Conservation (phyloP, 2,329 filamentous ascomycete species). For the Fusarium sublunatum region DNA sequence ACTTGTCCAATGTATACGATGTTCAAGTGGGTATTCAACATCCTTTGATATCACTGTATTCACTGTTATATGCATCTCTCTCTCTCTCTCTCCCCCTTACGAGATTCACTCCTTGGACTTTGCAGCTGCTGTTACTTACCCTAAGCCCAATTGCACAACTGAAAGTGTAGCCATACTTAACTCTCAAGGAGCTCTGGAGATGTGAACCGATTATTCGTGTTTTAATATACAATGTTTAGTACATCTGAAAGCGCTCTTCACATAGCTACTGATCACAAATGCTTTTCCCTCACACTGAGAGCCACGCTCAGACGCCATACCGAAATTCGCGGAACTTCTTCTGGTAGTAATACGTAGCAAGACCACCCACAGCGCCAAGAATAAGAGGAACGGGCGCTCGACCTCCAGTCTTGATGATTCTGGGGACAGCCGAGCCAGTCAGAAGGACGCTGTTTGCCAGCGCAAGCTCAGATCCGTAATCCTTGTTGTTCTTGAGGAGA, state of each 20-base stretch:
- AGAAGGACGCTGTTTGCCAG: slow-evolving; percentile 55
- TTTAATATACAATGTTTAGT: slow-evolving; percentile 3
- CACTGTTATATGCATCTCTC: too few relatives aligned
- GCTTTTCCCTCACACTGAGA: accelerated
- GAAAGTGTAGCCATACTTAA: too few relatives aligned
- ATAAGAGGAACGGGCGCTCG: slow-evolving; percentile 53
- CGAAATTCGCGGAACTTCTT: slow-evolving; percentile 56
- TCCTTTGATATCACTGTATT: too few relatives aligned
- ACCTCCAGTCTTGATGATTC: slow-evolving; percentile 54
- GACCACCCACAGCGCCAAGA: slow-evolving; percentile 49
- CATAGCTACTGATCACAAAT: accelerated
- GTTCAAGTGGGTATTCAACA: too few relatives aligned
- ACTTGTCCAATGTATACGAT: too few relatives aligned
- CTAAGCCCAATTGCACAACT: too few relatives aligned
- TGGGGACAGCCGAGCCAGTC: slow-evolving; percentile 52
- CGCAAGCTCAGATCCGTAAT: slow-evolving; percentile 56
- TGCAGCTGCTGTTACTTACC: too few relatives aligned
- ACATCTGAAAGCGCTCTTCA: neutral
- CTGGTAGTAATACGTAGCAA: slow-evolving; percentile 56
- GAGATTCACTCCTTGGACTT: too few relatives aligned
- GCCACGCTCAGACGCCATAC: slow-evolving; percentile 50
- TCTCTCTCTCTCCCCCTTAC: too few relatives aligned
- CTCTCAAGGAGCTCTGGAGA: neutral
- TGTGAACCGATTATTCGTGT: neutral
- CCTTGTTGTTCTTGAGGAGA: slow-evolving; percentile 56